phyloP scores from a whole-genome alignment of 1,139 yeast species.

The Hemisphaericaspora lyxosophila region DNA sequence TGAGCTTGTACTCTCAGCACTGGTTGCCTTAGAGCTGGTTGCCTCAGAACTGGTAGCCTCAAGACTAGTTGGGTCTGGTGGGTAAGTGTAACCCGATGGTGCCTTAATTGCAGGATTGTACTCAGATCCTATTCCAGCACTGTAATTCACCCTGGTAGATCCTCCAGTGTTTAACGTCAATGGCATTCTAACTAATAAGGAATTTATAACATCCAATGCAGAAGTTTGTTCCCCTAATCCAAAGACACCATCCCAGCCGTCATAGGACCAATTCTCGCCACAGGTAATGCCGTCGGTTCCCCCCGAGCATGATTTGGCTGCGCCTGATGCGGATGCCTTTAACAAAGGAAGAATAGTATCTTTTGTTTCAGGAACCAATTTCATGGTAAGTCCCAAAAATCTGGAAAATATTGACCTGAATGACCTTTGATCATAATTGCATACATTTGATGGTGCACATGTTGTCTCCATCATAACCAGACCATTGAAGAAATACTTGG shows the following conservation, averaged over 20 bases:
- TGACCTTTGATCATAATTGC: slow-evolving; percentile 76
- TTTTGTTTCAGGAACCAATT: slow-evolving; percentile 52
- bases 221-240: slow-evolving; percentile 81
- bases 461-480: slow-evolving; percentile 65
- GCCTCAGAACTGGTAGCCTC: background rate
- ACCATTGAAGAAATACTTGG: slow-evolving; percentile 45
- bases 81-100: background rate
- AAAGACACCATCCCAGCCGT: slow-evolving; percentile 61
- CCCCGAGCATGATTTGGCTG: slow-evolving; percentile 71
- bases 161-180: slow-evolving; percentile 46
- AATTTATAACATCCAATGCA: slow-evolving; percentile 65
- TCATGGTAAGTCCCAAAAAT: slow-evolving; percentile 59
- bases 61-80: background rate
- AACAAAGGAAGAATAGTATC: slow-evolving; percentile 46
- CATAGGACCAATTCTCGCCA: slow-evolving; percentile 62
- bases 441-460: slow-evolving; percentile 50
- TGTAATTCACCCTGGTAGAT: slow-evolving; percentile 40
- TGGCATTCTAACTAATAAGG: slow-evolving; percentile 34
- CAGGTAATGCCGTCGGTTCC: slow-evolving; percentile 78
- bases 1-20: background rate
- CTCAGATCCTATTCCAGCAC: slow-evolving; percentile 43
- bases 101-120: slow-evolving; percentile 9
- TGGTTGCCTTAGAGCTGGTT: background rate
- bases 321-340: slow-evolving; percentile 57
- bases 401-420: slow-evolving; percentile 75